These are phyloP conservation scores for Globisporangium emineosum DNA, from an alignment of 352 stramenopile species.

Conservation along the genomic window DNA sequence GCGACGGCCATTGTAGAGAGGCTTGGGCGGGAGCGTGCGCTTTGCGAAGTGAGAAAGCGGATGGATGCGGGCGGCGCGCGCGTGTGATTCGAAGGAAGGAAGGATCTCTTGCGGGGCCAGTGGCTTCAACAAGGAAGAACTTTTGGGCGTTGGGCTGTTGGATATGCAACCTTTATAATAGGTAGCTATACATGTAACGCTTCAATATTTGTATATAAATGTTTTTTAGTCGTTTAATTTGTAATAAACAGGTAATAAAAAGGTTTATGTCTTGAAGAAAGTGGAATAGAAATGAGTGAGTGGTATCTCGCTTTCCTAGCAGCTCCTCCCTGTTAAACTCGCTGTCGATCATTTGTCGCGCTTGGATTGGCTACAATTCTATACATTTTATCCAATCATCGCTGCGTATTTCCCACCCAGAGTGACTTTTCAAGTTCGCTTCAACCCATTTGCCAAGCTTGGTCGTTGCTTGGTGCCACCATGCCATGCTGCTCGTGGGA, in stretches of 20 bases:
- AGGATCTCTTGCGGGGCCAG: background rate
- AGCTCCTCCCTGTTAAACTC: background rate
- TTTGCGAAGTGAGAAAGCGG: conserved; percentile 2
- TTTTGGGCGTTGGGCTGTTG: background rate
- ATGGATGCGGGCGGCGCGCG: no score
- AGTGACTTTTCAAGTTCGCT: background rate
- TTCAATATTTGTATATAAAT: no score
- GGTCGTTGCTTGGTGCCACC: background rate
- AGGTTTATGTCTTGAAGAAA: background rate
- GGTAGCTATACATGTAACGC: background rate
- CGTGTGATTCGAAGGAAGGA: background rate
- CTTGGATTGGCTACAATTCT: background rate
- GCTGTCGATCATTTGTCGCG: background rate
- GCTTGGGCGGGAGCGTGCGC: conserved; percentile 4
- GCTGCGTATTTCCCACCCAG: no score
- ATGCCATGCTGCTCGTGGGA: background rate
- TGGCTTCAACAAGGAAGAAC: background rate
- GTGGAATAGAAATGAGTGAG: background rate
- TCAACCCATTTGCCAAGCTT: background rate
- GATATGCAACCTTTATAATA: background rate
- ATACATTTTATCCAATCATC: background rate
- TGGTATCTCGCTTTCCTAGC: background rate
- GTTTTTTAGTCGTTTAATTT: no score
- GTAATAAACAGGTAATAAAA: no score
- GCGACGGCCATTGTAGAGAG: conserved; percentile 4